Conservation (phyloP, 176 grass and related monocot species). For the Raddia guianensis region DNA sequence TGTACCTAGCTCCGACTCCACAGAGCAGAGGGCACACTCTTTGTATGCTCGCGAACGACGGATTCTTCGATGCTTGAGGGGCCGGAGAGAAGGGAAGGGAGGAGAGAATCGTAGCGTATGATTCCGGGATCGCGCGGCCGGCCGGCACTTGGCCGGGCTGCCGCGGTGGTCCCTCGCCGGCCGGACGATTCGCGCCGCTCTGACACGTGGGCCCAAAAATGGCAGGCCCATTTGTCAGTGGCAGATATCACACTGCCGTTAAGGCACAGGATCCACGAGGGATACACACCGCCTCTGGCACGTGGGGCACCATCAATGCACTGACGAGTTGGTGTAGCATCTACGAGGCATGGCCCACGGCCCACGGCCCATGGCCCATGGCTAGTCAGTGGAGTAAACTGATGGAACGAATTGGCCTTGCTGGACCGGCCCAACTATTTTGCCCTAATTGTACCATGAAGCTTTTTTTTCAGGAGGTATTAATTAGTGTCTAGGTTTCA, state of each 20-base stretch:
- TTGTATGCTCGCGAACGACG: neutral
- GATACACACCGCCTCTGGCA: neutral
- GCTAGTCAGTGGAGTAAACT: neutral
- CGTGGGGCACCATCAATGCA: neutral
- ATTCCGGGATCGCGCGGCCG: constrained; percentile 11
- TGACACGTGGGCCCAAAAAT: too few relatives aligned
- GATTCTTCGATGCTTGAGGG: neutral
- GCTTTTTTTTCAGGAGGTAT: too few relatives aligned
- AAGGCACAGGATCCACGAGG: too few relatives aligned
- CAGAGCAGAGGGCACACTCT: neutral
- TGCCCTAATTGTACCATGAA: too few relatives aligned
- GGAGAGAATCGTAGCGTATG: neutral
- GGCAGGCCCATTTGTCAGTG: too few relatives aligned
- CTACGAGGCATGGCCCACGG: neutral
- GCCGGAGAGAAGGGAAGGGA: neutral
- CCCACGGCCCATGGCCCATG: too few relatives aligned
- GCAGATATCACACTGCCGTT: too few relatives aligned
- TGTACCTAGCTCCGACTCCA: neutral
- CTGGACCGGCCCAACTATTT: too few relatives aligned
- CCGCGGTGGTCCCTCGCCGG: constrained; percentile 36
- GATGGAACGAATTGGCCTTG: neutral
- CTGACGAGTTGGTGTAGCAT: neutral
- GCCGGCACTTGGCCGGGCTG: neutral
- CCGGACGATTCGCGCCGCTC: constrained; percentile 23
- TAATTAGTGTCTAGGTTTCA: too few relatives aligned